Percentiles rank a stretch among this genome's conserved stretches.
Conservation (phyloP, 1,284 basidiomycete species). For the Cryptococcus hybrid region DNA sequence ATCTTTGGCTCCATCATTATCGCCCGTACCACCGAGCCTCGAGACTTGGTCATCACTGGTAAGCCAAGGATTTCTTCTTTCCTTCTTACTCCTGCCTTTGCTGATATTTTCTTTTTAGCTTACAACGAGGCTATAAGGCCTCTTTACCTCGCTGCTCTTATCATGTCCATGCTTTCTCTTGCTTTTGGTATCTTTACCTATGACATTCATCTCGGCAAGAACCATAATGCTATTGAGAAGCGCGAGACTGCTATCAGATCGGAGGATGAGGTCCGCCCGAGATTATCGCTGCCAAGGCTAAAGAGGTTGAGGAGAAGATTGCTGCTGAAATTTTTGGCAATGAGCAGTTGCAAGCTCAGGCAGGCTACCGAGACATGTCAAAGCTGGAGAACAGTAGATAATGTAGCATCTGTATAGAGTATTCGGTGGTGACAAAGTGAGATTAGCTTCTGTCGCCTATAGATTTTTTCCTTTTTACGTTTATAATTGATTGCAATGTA, state of each 20-base stretch:
- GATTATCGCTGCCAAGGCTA: constrained; percentile 19
- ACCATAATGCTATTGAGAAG: constrained; percentile 37
- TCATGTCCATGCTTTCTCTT: constrained; percentile 21
- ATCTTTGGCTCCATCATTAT: constrained; percentile 26
- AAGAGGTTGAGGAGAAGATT: constrained; percentile 19
- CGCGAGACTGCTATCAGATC: constrained; percentile 22
- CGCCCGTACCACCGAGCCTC: constrained; percentile 20
- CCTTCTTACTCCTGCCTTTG: no score
- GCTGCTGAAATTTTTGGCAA: constrained; percentile 4
- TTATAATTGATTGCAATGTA: no score
- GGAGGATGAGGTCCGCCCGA: background rate
- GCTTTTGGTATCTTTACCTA: constrained; percentile 22
- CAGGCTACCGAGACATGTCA: no score
- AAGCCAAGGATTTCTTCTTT: no score
- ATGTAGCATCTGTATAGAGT: no score
- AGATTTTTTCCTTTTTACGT: no score
- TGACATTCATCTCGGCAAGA: constrained; percentile 34
- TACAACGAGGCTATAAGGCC: constrained; percentile 30
- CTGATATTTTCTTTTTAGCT: constrained; percentile 5
- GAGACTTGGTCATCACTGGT: constrained; percentile 19
- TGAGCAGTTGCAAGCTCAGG: no score
- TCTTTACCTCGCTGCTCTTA: constrained; percentile 28
- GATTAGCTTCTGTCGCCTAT: no score
- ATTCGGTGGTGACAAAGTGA: background rate
- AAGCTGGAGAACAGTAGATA: no score